These are phyloP conservation scores for Aspergillus ostianus DNA, from an alignment of 495 filamentous ascomycete genomes.

Conservation along the genomic window DNA sequence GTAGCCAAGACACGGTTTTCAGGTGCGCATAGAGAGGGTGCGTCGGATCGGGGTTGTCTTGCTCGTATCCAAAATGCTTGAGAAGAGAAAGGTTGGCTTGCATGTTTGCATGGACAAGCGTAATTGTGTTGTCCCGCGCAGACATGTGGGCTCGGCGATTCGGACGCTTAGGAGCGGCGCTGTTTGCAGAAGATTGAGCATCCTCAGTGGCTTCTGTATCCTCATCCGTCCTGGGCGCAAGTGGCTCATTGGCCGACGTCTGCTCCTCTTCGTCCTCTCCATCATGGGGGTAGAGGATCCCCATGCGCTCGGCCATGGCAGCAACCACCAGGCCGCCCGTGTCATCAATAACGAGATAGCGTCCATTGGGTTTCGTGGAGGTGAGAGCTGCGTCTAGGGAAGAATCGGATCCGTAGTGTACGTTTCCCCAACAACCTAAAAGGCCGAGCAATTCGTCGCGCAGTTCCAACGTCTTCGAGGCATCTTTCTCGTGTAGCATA, in stretches of 20 bases:
- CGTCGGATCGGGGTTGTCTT: conserved; percentile 58
- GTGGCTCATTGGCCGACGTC: conserved; percentile 3
- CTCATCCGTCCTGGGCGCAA: conserved; percentile 7
- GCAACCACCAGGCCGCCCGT: conserved; percentile 83
- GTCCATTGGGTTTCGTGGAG: conserved; percentile 52
- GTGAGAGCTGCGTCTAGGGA: conserved; percentile 24
- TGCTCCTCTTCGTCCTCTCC: conserved; percentile 31
- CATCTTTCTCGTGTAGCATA: conserved; percentile 73
- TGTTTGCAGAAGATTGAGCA: conserved; percentile 7
- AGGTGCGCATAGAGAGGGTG: conserved; percentile 84
- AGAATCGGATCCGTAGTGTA: conserved; percentile 49
- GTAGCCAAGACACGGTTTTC: conserved; percentile 83
- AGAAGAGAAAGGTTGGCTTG: conserved; percentile 87
- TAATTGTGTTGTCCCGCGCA: conserved; percentile 76
- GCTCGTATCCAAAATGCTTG: conserved; percentile 82
- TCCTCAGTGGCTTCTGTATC: conserved; percentile 4
- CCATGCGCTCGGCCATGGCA: conserved; percentile 89
- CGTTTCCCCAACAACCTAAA: conserved; percentile 62
- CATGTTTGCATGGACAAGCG: conserved; percentile 79
- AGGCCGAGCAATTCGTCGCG: conserved; percentile 82
- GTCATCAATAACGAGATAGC: conserved; percentile 90
- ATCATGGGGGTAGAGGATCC: conserved; percentile 64
- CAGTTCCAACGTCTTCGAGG: conserved; percentile 79
- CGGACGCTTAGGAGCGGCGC: conserved; percentile 15
- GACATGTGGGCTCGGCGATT: conserved; percentile 39